Evolutionary conservation across 352 stramenopile genomes (phyloP), one percentile per base, ranked within the genome.

Genomic region (Globisporangium radiosum): DNA sequence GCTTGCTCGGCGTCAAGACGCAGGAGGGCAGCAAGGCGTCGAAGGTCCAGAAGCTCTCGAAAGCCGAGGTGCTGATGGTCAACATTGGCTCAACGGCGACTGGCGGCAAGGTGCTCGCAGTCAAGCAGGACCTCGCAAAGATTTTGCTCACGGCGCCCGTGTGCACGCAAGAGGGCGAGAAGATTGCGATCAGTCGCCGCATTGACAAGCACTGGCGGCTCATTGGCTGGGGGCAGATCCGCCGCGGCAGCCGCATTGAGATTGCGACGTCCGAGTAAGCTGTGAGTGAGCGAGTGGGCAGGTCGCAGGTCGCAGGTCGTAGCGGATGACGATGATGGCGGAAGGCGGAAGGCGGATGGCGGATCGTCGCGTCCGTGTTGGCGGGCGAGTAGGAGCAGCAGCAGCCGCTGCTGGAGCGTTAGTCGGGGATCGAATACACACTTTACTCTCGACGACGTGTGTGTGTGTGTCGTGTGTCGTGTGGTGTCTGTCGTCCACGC

Each of bases 191-290:
- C 55, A 98, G 88, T 72, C 91, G 98, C 70, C 92, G 97, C 77
- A 98, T 99, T 50, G 97, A 99, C 70, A 98, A 98, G 85, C 97
- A 99, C 84, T 99, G 97, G 97, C 91, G 98, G 74, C 85, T 99
- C 55, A 99, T 99, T 77, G 98, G 98, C 56, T 99, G 97, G 97
- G 98, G 98, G 65, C 88, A 99, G 77, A 99, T 99, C 73, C 90
- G 96, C 69, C 96, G 94, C 87, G 97, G 97, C 58, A 96, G 88
- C 73, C 92, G 95, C 76, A 98, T 98, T 72, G 88, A 95, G 67
- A 94, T 95, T 69, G 78, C 80, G 57, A 77, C 85, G 62, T 83
- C 78, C 56, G 77, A 93, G 90, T 93, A 93, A 76, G 88, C 25
- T 33, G 25, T 33, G 25, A 33, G 25, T 33, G 25, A 3, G 25